Percentiles rank a stretch among this genome's conserved stretches.
These are phyloP conservation scores for Cladorrhinum sp. DNA, from an alignment of 2,329 filamentous ascomycete genomes.

Conservation along the genomic window DNA sequence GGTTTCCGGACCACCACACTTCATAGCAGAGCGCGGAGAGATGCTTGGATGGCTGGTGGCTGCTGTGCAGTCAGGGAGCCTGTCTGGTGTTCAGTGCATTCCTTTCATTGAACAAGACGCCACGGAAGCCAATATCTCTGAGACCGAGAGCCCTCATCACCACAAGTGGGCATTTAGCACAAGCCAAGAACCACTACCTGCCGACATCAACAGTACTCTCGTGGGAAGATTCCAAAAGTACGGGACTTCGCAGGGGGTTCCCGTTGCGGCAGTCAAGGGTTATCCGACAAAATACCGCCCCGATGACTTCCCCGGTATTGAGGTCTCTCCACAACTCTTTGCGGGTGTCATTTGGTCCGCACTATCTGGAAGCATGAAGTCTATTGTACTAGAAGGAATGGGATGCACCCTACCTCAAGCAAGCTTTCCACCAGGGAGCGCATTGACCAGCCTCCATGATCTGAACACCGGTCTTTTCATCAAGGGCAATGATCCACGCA, in stretches of 20 bases:
- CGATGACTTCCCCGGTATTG: background rate
- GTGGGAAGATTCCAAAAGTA: background rate
- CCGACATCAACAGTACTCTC: background rate
- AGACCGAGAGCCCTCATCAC: background rate
- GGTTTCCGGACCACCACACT: conserved; percentile 1
- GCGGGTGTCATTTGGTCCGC: background rate
- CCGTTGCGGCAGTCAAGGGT: background rate
- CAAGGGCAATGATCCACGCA: background rate
- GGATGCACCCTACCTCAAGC: background rate
- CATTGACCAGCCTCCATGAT: background rate
- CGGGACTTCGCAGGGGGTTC: background rate
- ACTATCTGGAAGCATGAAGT: background rate
- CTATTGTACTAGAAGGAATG: background rate
- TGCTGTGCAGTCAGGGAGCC: background rate
- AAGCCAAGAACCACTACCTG: background rate
- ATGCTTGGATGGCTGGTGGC: conserved; percentile 6
- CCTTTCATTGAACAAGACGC: background rate
- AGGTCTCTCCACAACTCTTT: background rate
- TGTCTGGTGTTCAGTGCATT: background rate
- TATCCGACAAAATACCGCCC: background rate
- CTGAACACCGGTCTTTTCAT: background rate
- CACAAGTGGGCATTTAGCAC: too few relatives aligned
- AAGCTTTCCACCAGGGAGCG: background rate
- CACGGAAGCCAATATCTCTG: background rate
- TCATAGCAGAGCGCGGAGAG: conserved; percentile 2